phyloP scores from a whole-genome alignment of 345 rosid genomes.

The Salix dunnii region DNA sequence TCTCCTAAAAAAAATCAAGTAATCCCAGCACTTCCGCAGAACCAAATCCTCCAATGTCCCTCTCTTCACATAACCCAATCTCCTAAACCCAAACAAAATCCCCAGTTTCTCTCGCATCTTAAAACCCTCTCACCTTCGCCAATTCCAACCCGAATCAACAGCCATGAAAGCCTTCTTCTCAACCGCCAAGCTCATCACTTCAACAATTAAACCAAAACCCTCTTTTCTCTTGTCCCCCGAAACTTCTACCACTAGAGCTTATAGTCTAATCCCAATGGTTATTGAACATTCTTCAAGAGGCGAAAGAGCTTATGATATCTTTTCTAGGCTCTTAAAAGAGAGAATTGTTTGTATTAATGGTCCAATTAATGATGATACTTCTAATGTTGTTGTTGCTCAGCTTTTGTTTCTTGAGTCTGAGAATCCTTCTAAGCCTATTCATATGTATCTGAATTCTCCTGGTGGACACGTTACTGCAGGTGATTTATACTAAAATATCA shows the following conservation, averaged over 20 bases:
- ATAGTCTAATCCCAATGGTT: conserved; percentile 87
- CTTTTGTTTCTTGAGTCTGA: conserved; percentile 96
- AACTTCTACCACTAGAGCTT: conserved; percentile 33
- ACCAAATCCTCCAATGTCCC: background rate
- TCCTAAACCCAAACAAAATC: background rate
- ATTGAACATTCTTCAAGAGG: conserved; percentile 96
- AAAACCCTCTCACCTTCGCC: background rate
- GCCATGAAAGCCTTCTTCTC: conserved; percentile 24
- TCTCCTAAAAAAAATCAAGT: background rate
- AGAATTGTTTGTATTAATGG: conserved; percentile 93
- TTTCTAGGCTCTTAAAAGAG: conserved; percentile 91
- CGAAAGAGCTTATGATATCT: conserved; percentile 94
- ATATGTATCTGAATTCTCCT: conserved; percentile 96
- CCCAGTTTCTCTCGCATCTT: background rate
- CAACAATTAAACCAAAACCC: background rate
- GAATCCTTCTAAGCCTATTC: conserved; percentile 92
- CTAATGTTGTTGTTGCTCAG: conserved; percentile 97
- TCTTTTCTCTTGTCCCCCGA: background rate
- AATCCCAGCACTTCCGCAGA: background rate
- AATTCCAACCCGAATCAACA: background rate
- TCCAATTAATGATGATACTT: conserved; percentile 80
- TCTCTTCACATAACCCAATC: background rate
- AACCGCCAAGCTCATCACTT: conserved; percentile 18
- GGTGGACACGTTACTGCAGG: conserved; percentile 99
- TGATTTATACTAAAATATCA: conserved; percentile 10